Base-by-base conservation (phyloP, 192 early-diverging fungal species). In the Backusella circina region DNA sequence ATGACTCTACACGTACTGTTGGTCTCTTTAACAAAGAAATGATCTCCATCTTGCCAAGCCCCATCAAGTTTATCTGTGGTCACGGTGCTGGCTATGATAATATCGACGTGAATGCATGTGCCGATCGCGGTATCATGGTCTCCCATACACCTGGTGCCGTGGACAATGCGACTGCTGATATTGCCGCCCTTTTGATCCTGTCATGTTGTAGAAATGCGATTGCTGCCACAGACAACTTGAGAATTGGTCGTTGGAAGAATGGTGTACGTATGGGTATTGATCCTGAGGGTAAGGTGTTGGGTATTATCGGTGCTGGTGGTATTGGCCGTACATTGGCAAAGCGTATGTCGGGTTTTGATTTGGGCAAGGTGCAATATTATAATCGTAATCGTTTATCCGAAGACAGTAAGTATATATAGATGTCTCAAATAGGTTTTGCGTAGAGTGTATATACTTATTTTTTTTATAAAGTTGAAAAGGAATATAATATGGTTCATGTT, bases 321-420 rank as follows among this genome's bases (percentile, higher is more conserved):
- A 79, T 87, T 67, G 86, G 86, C 23, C 83, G 85, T 80, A 84
- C 86, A 5, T 83, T 85, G 26, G 86, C 86, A 10, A 81, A 87
- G 67, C 77, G 86, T 18, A 82, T 82, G n/a, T 73, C 65, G 70
- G 86, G 78, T 1, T 87, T 82, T 37, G 86, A 82, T 38, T 85
- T 87, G 86, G 54, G 10, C 21, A 70, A 83, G 47, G 70, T 72
- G 18, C 81, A 75, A 51, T 87, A 87, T 54, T 77, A 87, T 77
- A 87, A 87, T 74, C 80, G 84, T 47, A 82, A 61, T 30, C 82
- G 82, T 30, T 64, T 87, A 7, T 65, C 80, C 61, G 66, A 75
- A 50, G 77, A 84, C 65, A 75, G 85, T 86, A 81, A 32, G 71
- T 66, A 6, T 18, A 13, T 32, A 21, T 23, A 65, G 13, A n/a